These are phyloP conservation scores for Tolypocladium guangdongense DNA, from an alignment of 2,329 filamentous ascomycete species.

Conservation along the genomic window DNA sequence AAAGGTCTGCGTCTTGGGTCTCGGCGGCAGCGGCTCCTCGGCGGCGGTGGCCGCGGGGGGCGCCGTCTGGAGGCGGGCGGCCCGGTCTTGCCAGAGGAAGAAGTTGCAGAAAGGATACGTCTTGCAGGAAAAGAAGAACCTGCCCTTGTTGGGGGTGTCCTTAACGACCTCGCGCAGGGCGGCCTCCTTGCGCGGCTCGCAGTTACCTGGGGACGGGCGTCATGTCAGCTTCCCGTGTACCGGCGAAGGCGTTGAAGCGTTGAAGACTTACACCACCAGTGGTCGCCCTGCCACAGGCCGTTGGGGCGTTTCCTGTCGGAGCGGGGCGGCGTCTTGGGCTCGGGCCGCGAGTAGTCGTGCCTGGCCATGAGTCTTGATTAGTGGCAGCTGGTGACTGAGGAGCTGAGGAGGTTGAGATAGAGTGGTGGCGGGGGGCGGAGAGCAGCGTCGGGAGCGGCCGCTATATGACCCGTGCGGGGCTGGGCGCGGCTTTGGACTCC, in stretches of 20 bases:
- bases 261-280: conserved; percentile 25
- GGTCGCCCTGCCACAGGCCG: conserved; percentile 20
- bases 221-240: neutral
- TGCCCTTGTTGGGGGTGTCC: conserved; percentile 26
- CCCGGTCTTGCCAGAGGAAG: conserved; percentile 33
- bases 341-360: neutral
- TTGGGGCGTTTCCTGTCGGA: conserved; percentile 21
- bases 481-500: neutral
- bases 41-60: conserved; percentile 5
- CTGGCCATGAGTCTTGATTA: neutral
- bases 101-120: conserved; percentile 27
- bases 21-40: conserved; percentile 3
- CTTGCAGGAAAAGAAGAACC: conserved; percentile 30
- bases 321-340: conserved; percentile 10
- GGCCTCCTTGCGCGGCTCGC: conserved; percentile 27
- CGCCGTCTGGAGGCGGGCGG: conserved; percentile 18
- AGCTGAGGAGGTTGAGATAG: neutral
- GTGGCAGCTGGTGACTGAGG: neutral
- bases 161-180: conserved; percentile 25
- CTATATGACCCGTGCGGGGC: too few relatives aligned
- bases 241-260: neutral
- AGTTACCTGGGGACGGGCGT: conserved; percentile 25
- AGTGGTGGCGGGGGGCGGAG: neutral
- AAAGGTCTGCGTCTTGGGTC: conserved; percentile 14
- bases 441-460: neutral